Evolutionary conservation across 2,329 filamentous ascomycete species (phyloP), one percentile per base, ranked within the genome.

Genomic region (Microthyrium microscopicum): DNA sequence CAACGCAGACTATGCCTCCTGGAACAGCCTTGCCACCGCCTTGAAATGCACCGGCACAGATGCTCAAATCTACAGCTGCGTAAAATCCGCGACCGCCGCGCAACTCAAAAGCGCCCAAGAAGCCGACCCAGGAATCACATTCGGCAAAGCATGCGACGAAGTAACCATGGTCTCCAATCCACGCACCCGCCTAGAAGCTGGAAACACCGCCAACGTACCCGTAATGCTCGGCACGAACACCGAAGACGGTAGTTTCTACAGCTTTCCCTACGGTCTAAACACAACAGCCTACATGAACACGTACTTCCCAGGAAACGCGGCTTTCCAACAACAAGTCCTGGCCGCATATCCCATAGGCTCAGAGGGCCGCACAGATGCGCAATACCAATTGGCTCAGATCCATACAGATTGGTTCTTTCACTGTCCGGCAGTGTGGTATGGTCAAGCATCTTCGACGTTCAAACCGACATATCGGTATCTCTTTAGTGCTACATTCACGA

Each of bases 401-500:
- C 9, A 9, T 9, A 29, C 27, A 16, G 27, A 29, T 9, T 11
- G 9, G 9, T 17, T 9, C 9, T 29, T 29, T 16, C 11, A 18
- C 9, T 29, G 27, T 15, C 27, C 11, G 15, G 27, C 9, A 25
- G 22, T 12, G 13, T 12, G 9, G 9, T 25, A 25, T 12, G 22
- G 9, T 9, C 22, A 25, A 25, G 22, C 22, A 25, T 9, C 22
- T n/a, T n/a, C n/a, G n/a, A n/a, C n/a, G n/a, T n/a, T 17, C n/a
- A 20, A 18, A 17, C 29, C 51, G 2, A 42, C 48, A 18, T 57
- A 51, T 51, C 42, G 52, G 20, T 57, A 53, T 41, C 50, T 48
- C 35, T 56, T 49, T 45, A 55, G 55, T 32, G 50, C 50, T 25
- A 40, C 44, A 5, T 54, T 54, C 39, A 34, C 44, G 8, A 54